phyloP scores from a whole-genome alignment of 2,329 filamentous ascomycete genomes.

The Taxawa tesnikishii region DNA sequence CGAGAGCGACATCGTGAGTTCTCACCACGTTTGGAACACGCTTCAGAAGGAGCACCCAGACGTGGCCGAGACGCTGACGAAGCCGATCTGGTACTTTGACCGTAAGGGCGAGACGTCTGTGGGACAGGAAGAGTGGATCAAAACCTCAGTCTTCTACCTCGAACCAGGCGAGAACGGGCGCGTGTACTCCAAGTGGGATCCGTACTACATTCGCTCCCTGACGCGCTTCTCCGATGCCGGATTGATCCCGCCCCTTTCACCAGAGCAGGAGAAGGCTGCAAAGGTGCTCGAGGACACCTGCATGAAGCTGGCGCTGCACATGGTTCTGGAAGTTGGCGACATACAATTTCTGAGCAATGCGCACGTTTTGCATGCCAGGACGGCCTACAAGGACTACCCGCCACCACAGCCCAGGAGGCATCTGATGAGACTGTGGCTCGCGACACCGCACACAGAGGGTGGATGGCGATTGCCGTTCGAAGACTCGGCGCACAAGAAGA shows the following conservation, averaged over 20 bases:
- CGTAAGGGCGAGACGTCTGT: constrained; percentile 71
- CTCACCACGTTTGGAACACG: constrained; percentile 71
- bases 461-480: constrained; percentile 77
- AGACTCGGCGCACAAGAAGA: constrained; percentile 73
- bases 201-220: constrained; percentile 72
- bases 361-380: constrained; percentile 71
- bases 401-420: constrained; percentile 62
- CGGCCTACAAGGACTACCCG: constrained; percentile 61
- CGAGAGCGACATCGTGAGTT: constrained; percentile 69
- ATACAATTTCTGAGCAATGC: constrained; percentile 78
- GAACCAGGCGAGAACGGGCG: constrained; percentile 55
- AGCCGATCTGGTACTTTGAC: constrained; percentile 85
- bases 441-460: constrained; percentile 68
- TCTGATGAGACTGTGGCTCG: constrained; percentile 73
- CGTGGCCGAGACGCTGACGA: constrained; percentile 60
- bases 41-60: constrained; percentile 65
- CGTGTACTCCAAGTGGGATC: constrained; percentile 79
- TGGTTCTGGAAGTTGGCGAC: constrained; percentile 76
- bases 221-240: constrained; percentile 61
- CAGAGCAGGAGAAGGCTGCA: constrained; percentile 56
- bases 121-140: constrained; percentile 65
- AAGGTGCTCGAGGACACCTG: constrained; percentile 65
- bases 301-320: constrained; percentile 61
- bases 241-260: constrained; percentile 58
- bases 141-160: constrained; percentile 61